Percentiles rank a stretch among this genome's conserved stretches.
These are phyloP conservation scores for Borealophlyctis nickersoniae DNA, from an alignment of 192 early-diverging fungal genomes.

Conservation along the genomic window DNA sequence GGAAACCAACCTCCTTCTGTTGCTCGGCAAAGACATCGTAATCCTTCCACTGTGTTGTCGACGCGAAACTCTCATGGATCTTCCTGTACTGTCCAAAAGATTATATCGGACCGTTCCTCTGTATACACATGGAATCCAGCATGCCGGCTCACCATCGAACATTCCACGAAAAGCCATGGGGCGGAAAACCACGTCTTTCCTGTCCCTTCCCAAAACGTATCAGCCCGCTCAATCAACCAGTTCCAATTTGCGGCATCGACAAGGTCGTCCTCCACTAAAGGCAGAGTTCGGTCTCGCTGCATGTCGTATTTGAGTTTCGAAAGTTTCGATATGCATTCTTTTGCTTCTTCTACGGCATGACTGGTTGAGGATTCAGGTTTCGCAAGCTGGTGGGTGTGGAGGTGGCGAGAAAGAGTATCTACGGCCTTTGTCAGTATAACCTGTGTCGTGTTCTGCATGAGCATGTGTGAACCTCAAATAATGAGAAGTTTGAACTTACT, in stretches of 20 bases:
- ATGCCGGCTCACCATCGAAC: slow-evolving; percentile 82
- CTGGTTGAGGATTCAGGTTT: background rate
- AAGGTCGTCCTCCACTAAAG: slow-evolving; percentile 43
- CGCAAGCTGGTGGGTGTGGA: slow-evolving; percentile 32
- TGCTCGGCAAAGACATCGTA: slow-evolving; percentile 72
- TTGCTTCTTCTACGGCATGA: slow-evolving; percentile 54
- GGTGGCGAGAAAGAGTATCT: slow-evolving; percentile 63
- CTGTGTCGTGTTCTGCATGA: background rate
- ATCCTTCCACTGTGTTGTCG: slow-evolving; percentile 55
- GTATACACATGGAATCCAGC: too few species aligned
- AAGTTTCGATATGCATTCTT: slow-evolving; percentile 61
- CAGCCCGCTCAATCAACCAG: slow-evolving; percentile 37
- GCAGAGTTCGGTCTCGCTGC: slow-evolving; percentile 37
- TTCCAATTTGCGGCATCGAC: slow-evolving; percentile 69
- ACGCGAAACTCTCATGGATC: slow-evolving; percentile 52
- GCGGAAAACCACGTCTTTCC: slow-evolving; percentile 69
- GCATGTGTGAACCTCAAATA: background rate
- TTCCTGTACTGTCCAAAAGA: slow-evolving; percentile 42
- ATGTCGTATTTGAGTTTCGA: slow-evolving; percentile 73
- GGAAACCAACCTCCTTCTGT: slow-evolving; percentile 26
- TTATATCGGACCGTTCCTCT: too few species aligned
- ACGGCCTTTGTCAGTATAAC: slow-evolving; percentile 79
- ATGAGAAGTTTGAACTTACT: background rate
- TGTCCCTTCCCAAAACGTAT: background rate
- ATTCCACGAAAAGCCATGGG: slow-evolving; percentile 82